Conservation (phyloP, 495 filamentous ascomycete species). For the Daldinia grandis region DNA sequence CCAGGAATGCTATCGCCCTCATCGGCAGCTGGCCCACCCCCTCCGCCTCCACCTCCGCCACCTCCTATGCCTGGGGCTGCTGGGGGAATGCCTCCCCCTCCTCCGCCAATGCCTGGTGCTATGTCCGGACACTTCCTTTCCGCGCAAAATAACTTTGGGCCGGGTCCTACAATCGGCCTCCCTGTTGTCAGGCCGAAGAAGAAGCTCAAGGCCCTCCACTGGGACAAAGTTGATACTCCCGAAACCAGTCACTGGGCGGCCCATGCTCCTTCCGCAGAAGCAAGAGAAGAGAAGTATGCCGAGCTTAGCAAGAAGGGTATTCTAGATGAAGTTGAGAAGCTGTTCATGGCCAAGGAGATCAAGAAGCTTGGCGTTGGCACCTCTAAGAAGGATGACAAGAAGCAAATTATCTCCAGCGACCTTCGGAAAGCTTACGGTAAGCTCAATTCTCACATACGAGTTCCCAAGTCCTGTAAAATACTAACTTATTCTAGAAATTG, state of each 20-base stretch:
- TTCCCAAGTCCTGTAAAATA: neutral
- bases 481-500: conserved; percentile 69
- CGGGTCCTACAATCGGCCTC: conserved; percentile 58
- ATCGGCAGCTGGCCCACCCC: conserved; percentile 58
- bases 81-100: conserved; percentile 60
- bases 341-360: conserved; percentile 97
- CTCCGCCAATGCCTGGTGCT: conserved; percentile 58
- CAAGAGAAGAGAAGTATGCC: conserved; percentile 92
- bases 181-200: conserved; percentile 91
- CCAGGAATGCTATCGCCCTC: conserved; percentile 51
- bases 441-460: conserved; percentile 16
- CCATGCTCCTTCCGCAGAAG: conserved; percentile 80
- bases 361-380: conserved; percentile 78
- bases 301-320: conserved; percentile 93
- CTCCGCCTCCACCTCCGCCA: conserved; percentile 67
- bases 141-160: conserved; percentile 51
- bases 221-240: conserved; percentile 96
- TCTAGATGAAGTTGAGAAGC: conserved; percentile 93
- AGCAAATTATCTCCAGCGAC: conserved; percentile 93
- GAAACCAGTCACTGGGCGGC: conserved; percentile 95
- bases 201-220: conserved; percentile 98
- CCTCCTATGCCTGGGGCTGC: conserved; percentile 54
- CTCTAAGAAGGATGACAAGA: conserved; percentile 89
- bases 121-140: conserved; percentile 63
- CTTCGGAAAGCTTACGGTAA: conserved; percentile 85